Base-by-base conservation (phyloP, 257 asterid genomes). In the Solanum tacnaense region DNA sequence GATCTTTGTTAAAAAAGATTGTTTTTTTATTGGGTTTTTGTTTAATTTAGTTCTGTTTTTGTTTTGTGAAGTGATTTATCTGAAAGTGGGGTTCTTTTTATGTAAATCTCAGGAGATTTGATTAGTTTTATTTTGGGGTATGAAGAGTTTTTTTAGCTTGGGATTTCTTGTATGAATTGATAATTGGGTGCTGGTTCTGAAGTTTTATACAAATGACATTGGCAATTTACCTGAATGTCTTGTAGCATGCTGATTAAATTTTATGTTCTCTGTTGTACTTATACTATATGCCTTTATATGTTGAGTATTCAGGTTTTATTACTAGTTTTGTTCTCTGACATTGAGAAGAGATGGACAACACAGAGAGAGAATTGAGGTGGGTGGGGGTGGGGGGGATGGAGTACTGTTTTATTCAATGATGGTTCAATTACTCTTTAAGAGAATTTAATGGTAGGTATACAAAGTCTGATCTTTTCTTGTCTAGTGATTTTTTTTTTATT, bases 1-100 rank as follows among this genome's bases (percentile, higher is more conserved):
- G 88, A 89, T 86, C 88, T 89, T 89, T 88, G 79, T 29, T 82
- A 5, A 27, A 81, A 49, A 82, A 16, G 10, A 82, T 82, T 46
- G 85, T 18, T 81, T 79, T 81, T 25, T 46, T 46, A 16, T 27
- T 46, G 62, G 67, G 67, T 9, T 78, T 78, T 78, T 39, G 11
- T n/a, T 13, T 13, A 27, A 12, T 46, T 81, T 81, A 16, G 41
- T 46, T 81, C 18, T 46, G 7, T 46, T 46, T 46, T 29, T 23
- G 23, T 21, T 6, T 5, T 46, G 7, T 79, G 34, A 81, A 46
- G 21, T 78, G 65, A 25, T 79, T 38, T 79, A 41, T 79, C 9
- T 79, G 38, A n/a, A 44, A 25, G 41, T 29, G 27, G 32, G 85
- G 20, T 10, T 46, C 39, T 29, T 46, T 31, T 71, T 29, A 70